Evolutionary conservation across 805 yeast species (phyloP).

Genomic region (Clavispora carvajalis): DNA sequence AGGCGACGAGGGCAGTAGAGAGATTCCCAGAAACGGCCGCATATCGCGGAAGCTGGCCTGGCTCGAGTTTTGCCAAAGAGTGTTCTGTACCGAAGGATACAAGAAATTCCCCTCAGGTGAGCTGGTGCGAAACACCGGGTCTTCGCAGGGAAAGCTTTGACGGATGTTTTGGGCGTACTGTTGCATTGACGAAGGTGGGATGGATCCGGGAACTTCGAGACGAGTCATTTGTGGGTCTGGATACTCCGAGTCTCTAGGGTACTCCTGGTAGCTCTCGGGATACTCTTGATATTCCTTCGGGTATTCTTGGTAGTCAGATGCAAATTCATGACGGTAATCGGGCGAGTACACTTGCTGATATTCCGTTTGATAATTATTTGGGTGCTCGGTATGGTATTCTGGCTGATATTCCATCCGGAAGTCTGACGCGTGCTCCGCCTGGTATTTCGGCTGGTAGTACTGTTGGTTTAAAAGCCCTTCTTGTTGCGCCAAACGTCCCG

Average conservation of each 20-base stretch:
- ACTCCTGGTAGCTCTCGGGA: not conserved
- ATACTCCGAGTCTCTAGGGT: not conserved
- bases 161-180: constrained; percentile 7
- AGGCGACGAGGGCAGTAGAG: constrained; percentile 5
- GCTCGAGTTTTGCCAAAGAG: constrained; percentile 9
- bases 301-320: not conserved
- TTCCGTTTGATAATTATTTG: not conserved
- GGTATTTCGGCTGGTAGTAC: not conserved
- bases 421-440: not conserved
- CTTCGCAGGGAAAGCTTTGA: constrained; percentile 6
- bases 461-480: not conserved
- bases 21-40: constrained; percentile 6
- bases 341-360: not conserved
- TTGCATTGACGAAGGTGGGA: constrained; percentile 1
- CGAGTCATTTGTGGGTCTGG: not conserved
- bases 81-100: constrained; percentile 1
- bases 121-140: not conserved
- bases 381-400: not conserved
- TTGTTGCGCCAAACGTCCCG: not conserved
- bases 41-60: constrained; percentile 9
- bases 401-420: not conserved
- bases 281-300: not conserved
- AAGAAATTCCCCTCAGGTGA: constrained; percentile 1
- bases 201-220: not conserved
- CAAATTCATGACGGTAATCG: not conserved